These are phyloP conservation scores for Cyberlindnera maclurae DNA, from an alignment of 805 yeast genomes.

Conservation along the genomic window DNA sequence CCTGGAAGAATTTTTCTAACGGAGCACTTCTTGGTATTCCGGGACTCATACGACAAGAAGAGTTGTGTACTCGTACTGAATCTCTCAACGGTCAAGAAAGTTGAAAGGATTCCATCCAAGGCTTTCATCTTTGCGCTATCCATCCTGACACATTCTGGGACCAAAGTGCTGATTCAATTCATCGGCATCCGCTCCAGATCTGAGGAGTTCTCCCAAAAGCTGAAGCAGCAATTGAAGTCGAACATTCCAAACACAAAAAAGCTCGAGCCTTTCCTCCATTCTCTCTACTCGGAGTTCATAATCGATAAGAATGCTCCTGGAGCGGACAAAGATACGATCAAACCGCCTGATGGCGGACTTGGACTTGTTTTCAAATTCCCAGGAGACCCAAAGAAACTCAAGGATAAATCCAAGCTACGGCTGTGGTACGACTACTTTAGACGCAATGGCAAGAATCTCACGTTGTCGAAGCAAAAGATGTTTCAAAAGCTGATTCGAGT, in stretches of 20 bases:
- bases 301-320: constrained; percentile 41
- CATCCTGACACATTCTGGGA: constrained; percentile 60
- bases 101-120: constrained; percentile 76
- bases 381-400: constrained; percentile 69
- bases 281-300: constrained; percentile 83
- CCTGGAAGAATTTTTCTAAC: constrained; percentile 70
- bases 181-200: constrained; percentile 74
- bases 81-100: constrained; percentile 70
- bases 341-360: constrained; percentile 74
- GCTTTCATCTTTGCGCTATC: constrained; percentile 72
- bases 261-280: constrained; percentile 55
- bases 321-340: constrained; percentile 29
- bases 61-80: constrained; percentile 67
- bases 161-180: constrained; percentile 59
- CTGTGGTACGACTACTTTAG: constrained; percentile 90
- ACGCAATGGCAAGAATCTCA: constrained; percentile 76
- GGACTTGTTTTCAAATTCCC: constrained; percentile 85
- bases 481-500: constrained; percentile 81
- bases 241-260: constrained; percentile 57
- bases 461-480: constrained; percentile 63
- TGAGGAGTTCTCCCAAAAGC: constrained; percentile 67
- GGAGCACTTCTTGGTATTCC: constrained; percentile 67
- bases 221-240: constrained; percentile 54
- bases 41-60: constrained; percentile 60
- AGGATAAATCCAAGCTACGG: constrained; percentile 81